Evolutionary conservation across 345 rosid genomes (phyloP).

Genomic region (Murraya koenigii): DNA sequence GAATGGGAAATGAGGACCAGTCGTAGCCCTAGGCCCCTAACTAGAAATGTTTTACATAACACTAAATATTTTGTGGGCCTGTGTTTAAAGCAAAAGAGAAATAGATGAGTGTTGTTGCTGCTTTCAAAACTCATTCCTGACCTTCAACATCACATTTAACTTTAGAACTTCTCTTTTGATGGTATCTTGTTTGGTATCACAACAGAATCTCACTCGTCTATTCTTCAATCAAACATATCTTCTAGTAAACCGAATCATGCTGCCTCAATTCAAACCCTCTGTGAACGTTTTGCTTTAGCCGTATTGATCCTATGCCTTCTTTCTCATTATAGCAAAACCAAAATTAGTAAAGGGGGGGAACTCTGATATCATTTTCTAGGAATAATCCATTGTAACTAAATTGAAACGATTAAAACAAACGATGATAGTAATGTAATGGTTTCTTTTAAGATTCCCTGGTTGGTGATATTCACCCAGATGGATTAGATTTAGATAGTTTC

Average conservation of each 20-base stretch:
- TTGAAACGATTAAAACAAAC: too few species aligned
- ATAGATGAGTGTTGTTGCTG: conserved; percentile 4
- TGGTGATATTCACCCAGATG: background rate
- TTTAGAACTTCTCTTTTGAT: background rate
- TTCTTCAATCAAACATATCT: background rate
- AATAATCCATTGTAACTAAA: too few species aligned
- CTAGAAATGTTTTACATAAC: conserved; percentile 6
- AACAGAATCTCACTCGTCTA: background rate
- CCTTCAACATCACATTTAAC: conserved; percentile 7
- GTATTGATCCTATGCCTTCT: background rate
- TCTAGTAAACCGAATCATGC: background rate
- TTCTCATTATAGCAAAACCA: too few species aligned
- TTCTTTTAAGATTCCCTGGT: background rate
- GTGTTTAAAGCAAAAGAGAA: conserved; percentile 28
- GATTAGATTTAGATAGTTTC: too few species aligned
- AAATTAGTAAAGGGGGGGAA: background rate
- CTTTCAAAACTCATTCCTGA: conserved; percentile 20
- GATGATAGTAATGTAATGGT: too few species aligned
- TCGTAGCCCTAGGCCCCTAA: conserved; percentile 1
- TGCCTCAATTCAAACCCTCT: background rate
- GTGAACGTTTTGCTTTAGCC: background rate
- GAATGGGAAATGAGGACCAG: background rate
- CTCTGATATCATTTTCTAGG: background rate
- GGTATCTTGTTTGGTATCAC: background rate
- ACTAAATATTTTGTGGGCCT: conserved; percentile 1